Conservation (phyloP, 805 yeast species). For the Saturnispora hagleri region DNA sequence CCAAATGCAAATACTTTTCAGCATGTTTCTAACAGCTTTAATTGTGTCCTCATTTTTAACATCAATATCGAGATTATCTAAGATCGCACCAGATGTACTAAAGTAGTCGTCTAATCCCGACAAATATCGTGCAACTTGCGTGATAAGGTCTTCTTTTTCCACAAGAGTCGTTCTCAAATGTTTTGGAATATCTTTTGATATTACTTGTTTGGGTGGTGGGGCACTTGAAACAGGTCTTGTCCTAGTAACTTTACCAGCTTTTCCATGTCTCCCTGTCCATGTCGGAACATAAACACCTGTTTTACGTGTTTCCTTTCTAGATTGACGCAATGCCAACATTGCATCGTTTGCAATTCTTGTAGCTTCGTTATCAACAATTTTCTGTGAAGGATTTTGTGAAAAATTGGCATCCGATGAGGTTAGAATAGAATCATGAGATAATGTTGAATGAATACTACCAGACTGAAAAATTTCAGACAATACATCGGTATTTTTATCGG, state of each 20-base stretch:
- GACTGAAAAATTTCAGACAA: slow-evolving; percentile 62
- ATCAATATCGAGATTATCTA: slow-evolving; percentile 22
- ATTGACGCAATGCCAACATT: slow-evolving; percentile 47
- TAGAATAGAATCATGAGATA: slow-evolving; percentile 73
- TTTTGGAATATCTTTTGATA: slow-evolving; percentile 31
- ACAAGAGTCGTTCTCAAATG: neutral
- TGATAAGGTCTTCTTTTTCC: slow-evolving; percentile 16
- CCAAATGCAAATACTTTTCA: slow-evolving; percentile 64
- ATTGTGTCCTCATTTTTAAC: slow-evolving; percentile 46
- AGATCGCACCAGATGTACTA: slow-evolving; percentile 25
- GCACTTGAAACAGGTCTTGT: neutral
- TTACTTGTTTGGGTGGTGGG: neutral
- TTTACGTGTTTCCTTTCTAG: slow-evolving; percentile 42
- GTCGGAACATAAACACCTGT: slow-evolving; percentile 75
- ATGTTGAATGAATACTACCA: slow-evolving; percentile 62
- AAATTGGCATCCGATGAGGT: slow-evolving; percentile 24
- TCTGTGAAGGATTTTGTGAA: slow-evolving; percentile 40
- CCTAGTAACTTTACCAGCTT: slow-evolving; percentile 49
- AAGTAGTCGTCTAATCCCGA: slow-evolving; percentile 22
- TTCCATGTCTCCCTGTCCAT: slow-evolving; percentile 91
- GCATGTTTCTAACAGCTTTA: slow-evolving; percentile 54
- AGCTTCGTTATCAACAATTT: slow-evolving; percentile 57
- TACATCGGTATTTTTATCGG: slow-evolving; percentile 30
- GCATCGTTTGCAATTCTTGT: slow-evolving; percentile 53
- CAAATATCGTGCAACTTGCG: slow-evolving; percentile 21